Percentiles rank a stretch among this genome's conserved stretches.
Evolutionary conservation across 768 basidiomycete genomes (phyloP).

Genomic region (Tricholoma flavovirens): DNA sequence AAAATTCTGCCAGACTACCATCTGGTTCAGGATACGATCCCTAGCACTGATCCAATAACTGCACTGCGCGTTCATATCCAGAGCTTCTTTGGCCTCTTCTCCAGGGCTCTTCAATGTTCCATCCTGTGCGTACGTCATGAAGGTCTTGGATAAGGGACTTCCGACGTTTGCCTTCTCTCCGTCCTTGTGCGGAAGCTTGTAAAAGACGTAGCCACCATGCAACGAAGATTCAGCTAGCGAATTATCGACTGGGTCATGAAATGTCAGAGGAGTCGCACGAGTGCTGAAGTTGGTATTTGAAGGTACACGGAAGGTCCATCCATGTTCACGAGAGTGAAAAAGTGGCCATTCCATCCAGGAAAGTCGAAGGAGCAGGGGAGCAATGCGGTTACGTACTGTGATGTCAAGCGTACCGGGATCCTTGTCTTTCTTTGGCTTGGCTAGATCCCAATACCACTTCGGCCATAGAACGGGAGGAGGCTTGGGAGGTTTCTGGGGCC

Average conservation of each 20-base stretch:
- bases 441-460: conserved; percentile 94
- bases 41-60: conserved; percentile 97
- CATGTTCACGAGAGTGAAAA: conserved; percentile 79
- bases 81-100: conserved; percentile 73
- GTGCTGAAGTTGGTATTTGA: conserved; percentile 38
- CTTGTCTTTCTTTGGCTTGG: conserved; percentile 62
- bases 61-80: conserved; percentile 91
- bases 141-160: conserved; percentile 82
- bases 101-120: conserved; percentile 82
- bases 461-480: conserved; percentile 70
- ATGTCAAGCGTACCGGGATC: conserved; percentile 76
- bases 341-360: conserved; percentile 88
- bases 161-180: conserved; percentile 96
- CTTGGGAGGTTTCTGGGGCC: conserved; percentile 27
- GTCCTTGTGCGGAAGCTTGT: conserved; percentile 95
- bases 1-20: conserved; percentile 78
- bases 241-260: conserved; percentile 61
- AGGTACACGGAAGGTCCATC: conserved; percentile 87
- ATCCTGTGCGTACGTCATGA: conserved; percentile 83
- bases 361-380: conserved; percentile 80
- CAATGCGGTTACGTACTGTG: conserved; percentile 74
- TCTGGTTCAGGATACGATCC: conserved; percentile 87
- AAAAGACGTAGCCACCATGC: conserved; percentile 58
- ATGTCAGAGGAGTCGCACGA: conserved; percentile 42
- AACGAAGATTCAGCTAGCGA: conserved; percentile 43